Percentiles rank a stretch among this genome's conserved stretches.
phyloP scores from a whole-genome alignment of 2,329 filamentous ascomycete species.

The Dactylellina haptotyla region DNA sequence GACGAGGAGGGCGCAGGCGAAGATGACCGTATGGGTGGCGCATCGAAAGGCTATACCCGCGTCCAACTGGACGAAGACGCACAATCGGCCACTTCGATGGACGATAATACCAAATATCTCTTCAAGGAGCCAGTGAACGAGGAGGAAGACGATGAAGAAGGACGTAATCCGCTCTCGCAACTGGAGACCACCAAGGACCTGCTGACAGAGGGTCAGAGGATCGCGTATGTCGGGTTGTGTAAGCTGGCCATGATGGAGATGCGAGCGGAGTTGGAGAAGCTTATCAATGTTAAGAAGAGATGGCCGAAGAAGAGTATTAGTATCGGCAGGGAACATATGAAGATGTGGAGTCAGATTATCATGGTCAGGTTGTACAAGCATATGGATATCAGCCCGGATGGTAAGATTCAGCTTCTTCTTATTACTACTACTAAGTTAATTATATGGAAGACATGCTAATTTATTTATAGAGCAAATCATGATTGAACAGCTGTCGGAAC shows the following conservation, averaged over 20 bases:
- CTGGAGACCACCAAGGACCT: constrained; percentile 96
- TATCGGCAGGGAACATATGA: constrained; percentile 77
- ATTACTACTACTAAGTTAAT: neutral
- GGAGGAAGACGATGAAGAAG: constrained; percentile 73
- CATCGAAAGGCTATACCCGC: constrained; percentile 92
- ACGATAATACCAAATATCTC: constrained; percentile 95
- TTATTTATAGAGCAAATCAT: constrained; percentile 81
- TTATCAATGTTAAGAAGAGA: constrained; percentile 70
- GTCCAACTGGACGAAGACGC: constrained; percentile 96
- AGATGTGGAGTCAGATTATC: constrained; percentile 98
- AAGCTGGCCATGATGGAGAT: constrained; percentile 82
- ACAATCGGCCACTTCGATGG: constrained; percentile 92
- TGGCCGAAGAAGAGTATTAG: constrained; percentile 75
- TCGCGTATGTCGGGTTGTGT: constrained; percentile 93
- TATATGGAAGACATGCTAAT: constrained; percentile 2
- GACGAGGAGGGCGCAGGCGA: constrained; percentile 71
- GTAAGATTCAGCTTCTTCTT: constrained; percentile 55
- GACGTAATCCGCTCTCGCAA: constrained; percentile 82
- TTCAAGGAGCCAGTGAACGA: constrained; percentile 82
- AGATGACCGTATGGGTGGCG: constrained; percentile 79
- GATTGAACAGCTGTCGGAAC: constrained; percentile 95
- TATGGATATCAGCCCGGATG: constrained; percentile 88
- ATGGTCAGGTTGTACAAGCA: constrained; percentile 94
- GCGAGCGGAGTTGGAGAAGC: constrained; percentile 72
- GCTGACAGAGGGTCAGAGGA: constrained; percentile 91